Base-by-base conservation (phyloP, 306 rosid genomes). In the Cicer bijugum region DNA sequence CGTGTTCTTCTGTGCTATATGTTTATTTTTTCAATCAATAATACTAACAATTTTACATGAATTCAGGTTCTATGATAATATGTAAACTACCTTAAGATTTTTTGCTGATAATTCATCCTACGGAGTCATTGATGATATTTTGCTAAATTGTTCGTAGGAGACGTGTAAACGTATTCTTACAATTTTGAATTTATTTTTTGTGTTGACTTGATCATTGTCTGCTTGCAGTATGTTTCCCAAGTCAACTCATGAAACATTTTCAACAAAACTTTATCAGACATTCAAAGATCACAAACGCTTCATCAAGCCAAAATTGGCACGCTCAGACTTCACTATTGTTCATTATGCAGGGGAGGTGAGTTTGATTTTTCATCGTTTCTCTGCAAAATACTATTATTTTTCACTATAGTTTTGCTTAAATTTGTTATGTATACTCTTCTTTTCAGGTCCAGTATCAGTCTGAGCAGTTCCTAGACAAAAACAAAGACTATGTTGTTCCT, bases 311-410 rank as follows among this genome's bases (percentile, higher is more conserved):
- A 94, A 94, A 85, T 81, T 91, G 88, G 14, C 98, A 37, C 92
- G 88, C 69, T 86, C 98, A 46, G 92, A 89, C 76, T 94, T 94
- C 83, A 82, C 91, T 44, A 76, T 91, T 79, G 86, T 84, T 82
- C 96, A 94, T 78, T 91, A 91, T 76, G 97, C 97, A 33, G 98
- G 98, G 75, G 98, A 91, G 81, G 97, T 89, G 81, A 75, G 88
- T 81, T 81, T 74, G 40, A 58, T 76, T 76, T 64, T 76, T 65
- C 82, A 57, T 46, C 55, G 75, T 69, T 67, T 11, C 75, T 53
- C n/a, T 79, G 12, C 52, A 67, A 58, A 33, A 45, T 76, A 46
- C 20, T 64, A 3, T 71, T 64, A 4, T 71, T 80, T 71, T 64
- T 51, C 9, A 53, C 12, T 19, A 6, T 62, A 39, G 15, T 69